Conservation (phyloP, 495 filamentous ascomycete species). For the Neurospora sp. region DNA sequence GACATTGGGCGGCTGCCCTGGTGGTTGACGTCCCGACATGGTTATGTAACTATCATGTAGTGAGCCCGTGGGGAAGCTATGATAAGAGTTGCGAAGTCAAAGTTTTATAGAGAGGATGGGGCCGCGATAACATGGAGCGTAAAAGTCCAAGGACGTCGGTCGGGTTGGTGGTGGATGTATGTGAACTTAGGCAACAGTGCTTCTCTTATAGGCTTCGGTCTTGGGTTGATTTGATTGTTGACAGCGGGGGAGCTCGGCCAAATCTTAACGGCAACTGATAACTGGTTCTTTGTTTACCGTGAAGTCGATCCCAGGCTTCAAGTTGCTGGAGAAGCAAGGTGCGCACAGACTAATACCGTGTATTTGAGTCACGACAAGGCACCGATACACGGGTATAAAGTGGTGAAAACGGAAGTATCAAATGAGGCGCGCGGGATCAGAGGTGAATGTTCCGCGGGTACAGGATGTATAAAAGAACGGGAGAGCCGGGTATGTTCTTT, state of each 20-base stretch:
- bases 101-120: background rate
- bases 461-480: background rate
- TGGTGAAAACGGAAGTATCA: background rate
- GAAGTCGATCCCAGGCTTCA: background rate
- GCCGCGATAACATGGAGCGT: background rate
- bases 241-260: background rate
- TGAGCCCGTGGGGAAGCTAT: background rate
- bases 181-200: background rate
- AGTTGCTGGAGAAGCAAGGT: background rate
- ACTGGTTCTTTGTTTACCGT: background rate
- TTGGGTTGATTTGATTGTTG: background rate
- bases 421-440: background rate
- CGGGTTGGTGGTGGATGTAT: background rate
- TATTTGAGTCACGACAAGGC: slow-evolving; percentile 9
- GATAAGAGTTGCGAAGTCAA: background rate
- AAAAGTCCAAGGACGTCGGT: background rate
- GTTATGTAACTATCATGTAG: background rate
- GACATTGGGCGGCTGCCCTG: slow-evolving; percentile 10
- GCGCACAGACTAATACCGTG: slow-evolving; percentile 3
- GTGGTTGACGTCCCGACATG: background rate
- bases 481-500: background rate
- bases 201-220: background rate
- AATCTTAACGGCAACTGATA: background rate
- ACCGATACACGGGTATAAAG: background rate
- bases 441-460: background rate